Base-by-base conservation (phyloP, 306 rosid species). In the Heteromeles arbutifolia region DNA sequence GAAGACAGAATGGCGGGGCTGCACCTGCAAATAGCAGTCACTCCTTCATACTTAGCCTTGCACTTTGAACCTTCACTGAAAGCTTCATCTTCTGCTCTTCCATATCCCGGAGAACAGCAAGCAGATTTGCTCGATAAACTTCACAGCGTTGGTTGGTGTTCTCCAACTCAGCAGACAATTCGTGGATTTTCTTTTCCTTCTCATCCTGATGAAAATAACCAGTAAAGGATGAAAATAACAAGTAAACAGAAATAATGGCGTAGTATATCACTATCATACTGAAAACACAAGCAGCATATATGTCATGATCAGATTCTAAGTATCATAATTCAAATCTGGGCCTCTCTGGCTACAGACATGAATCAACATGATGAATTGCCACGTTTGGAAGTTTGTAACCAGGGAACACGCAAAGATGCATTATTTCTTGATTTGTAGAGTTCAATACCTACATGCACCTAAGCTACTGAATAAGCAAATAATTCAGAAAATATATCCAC, bases 51-150 rank as follows among this genome's bases (percentile, higher is more conserved):
- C 97, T 91, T 79, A 91, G 90, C 86, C 88, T 88, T 3, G 98
- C 98, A 88, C 86, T 93, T 82, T 93, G 97, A 85, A 93, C 98
- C 83, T 93, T 93, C 75, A 91, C 93, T 5, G 96, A 90, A 74
- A 93, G 81, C 86, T 91, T 93, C 69, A 87, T 79, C 88, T 93
- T 93, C 78, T 94, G 98, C 64, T 94, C 97, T 86, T 94, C 96
- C 97, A 94, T 92, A 78, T 94, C 98, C 83, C 80, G 92, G 41
- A 90, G 88, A 83, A 91, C 91, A 67, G 98, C 87, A 80, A 88
- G 84, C 78, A 91, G 83, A 85, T 94, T 92, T 79, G 91, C 77
- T 76, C 97, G 80, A 80, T 91, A 94, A 61, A 94, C 96, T 85
- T 87, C 97, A 77, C 98, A 93, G 31, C 97, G 85, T 72, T 85